phyloP scores from a whole-genome alignment of 768 basidiomycete species.

The Serendipita sp. region DNA sequence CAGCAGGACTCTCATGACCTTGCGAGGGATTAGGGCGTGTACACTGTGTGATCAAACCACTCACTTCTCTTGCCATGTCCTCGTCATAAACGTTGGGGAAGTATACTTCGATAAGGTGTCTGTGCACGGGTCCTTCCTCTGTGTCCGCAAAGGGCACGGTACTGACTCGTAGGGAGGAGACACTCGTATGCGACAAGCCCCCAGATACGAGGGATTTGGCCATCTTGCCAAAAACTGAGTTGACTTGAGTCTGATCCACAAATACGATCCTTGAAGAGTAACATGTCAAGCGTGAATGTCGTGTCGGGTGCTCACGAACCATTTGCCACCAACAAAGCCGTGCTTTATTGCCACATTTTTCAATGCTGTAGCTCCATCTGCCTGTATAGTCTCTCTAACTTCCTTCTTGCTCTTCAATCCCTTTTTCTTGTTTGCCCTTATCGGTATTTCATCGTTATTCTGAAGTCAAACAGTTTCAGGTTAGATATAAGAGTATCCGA shows the following conservation, averaged over 20 bases:
- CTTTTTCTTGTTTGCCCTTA: conserved; percentile 53
- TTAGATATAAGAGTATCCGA: too few relatives aligned
- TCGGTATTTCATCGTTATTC: conserved; percentile 50
- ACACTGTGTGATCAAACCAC: conserved; percentile 7
- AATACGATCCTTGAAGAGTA: conserved; percentile 43
- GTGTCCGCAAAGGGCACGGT: conserved; percentile 30
- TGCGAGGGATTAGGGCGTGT: conserved; percentile 5
- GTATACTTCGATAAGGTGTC: conserved; percentile 57
- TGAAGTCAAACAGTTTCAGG: not conserved
- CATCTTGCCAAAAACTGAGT: conserved; percentile 42
- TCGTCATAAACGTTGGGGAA: conserved; percentile 57
- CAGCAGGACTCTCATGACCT: conserved; percentile 57
- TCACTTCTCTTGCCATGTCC: conserved; percentile 35
- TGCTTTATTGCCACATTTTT: conserved; percentile 41
- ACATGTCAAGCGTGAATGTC: not conserved
- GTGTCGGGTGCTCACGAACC: conserved; percentile 23
- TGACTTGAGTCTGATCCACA: conserved; percentile 41
- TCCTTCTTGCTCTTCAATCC: conserved; percentile 62
- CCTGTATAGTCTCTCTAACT: conserved; percentile 47
- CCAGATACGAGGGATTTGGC: conserved; percentile 59
- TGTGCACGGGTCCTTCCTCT: conserved; percentile 30
- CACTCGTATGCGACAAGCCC: conserved; percentile 41
- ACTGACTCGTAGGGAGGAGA: conserved; percentile 43
- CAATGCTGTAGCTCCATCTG: conserved; percentile 38
- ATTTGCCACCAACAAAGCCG: conserved; percentile 47